Percentiles rank a stretch among this genome's conserved stretches.
These are phyloP conservation scores for Penicillium angulare DNA, from an alignment of 495 filamentous ascomycete genomes.

Conservation along the genomic window DNA sequence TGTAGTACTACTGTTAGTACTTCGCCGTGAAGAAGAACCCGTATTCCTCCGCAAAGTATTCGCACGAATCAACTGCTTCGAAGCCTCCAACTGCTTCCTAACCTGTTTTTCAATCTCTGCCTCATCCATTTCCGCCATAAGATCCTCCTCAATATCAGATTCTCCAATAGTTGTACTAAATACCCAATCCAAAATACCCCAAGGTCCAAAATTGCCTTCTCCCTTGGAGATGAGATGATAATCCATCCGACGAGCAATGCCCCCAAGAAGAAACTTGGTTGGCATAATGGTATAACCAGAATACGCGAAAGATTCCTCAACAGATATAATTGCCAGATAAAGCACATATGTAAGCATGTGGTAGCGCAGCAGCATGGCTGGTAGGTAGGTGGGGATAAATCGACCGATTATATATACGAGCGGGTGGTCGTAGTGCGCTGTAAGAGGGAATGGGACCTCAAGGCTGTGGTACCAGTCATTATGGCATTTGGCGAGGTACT, in stretches of 20 bases:
- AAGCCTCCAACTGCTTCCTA: conserved; percentile 25
- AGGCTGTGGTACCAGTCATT: conserved; percentile 63
- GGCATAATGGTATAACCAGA: conserved; percentile 77
- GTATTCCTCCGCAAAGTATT: conserved; percentile 14
- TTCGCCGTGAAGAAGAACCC: no score
- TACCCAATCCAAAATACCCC: conserved; percentile 69
- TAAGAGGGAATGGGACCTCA: conserved; percentile 60
- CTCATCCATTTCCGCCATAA: conserved; percentile 21
- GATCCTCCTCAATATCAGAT: conserved; percentile 44
- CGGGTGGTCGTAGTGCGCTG: conserved; percentile 79
- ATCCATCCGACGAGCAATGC: conserved; percentile 70
- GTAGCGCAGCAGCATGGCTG: conserved; percentile 61
- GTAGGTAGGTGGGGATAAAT: conserved; percentile 72
- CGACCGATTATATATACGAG: conserved; percentile 64
- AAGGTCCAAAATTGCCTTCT: conserved; percentile 72
- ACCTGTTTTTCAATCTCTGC: conserved; percentile 24
- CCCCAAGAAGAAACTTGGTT: conserved; percentile 66
- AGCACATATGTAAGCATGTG: conserved; percentile 81
- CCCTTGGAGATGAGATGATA: conserved; percentile 59
- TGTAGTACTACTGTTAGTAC: no score
- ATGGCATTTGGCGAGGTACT: conserved; percentile 49
- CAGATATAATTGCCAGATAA: conserved; percentile 61
- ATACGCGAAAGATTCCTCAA: conserved; percentile 75
- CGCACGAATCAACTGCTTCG: conserved; percentile 23
- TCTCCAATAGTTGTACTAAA: conserved; percentile 41